Evolutionary conservation across 768 basidiomycete species (phyloP), one percentile per base, ranked within the genome.

Genomic region (Pulveroboletus ravenelii): DNA sequence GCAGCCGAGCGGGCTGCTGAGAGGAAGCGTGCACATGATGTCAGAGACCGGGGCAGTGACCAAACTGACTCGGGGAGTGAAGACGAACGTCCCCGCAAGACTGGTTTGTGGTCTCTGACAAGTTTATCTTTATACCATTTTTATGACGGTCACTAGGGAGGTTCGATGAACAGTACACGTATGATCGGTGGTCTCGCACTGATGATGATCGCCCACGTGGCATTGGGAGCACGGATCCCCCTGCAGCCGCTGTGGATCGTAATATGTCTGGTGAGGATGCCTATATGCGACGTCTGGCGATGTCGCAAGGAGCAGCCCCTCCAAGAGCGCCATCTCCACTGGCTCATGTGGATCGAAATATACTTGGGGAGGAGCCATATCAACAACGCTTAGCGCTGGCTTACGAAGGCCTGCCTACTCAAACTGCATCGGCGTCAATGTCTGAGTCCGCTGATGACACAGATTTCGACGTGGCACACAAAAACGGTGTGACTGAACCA

Each of bases 341-440:
- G 17, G 68, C 70, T 5, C 62, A 68, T 1, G 66, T 78, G 0
- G 76, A 79, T 27, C 66, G 68, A 31, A 70, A 66, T 34, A 69
- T 84, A 56, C 81, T 81, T 3, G 88, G 87, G n/a, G 89, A 91
- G 42, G 89, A 89, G 61, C 87, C 84, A 1, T 90, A 81, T 61
- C 82, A 83, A 56, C 81, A 84, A 37, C 81, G 88, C 12, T 71
- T 88, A 10, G 85, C 84, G n/a, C 72, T 90, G 77, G 82, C 82
- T 9, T 52, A 62, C n/a, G 69, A 67, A 14, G 57, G 55, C 14
- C 59, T 55, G 29, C n/a, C 55, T 23, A 25, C 42, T 15, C 43
- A 50, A 48, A 53, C 63, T 3, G 58, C 60, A 23, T 46, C 53
- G 18, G 60, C 65, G 3, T 60, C 60, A 0, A 63, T 62, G 14